These are phyloP conservation scores for Dicorynia guianensis DNA, from an alignment of 306 rosid genomes.

Conservation along the genomic window DNA sequence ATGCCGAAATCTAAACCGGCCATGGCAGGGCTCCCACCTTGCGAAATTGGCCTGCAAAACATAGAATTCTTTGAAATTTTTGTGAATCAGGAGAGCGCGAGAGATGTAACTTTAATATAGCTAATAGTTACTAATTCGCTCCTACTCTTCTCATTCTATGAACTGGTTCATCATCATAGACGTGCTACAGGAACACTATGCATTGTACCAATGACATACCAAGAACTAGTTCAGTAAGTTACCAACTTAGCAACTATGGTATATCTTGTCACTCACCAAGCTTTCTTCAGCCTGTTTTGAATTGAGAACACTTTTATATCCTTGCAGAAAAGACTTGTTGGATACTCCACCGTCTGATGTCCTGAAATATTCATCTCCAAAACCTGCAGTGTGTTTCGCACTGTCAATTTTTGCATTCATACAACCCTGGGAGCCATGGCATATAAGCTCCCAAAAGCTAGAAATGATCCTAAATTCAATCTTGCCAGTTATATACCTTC, in stretches of 20 bases:
- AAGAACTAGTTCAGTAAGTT: no score
- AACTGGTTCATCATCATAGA: no score
- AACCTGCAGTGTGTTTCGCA: constrained; percentile 39
- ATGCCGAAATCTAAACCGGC: constrained; percentile 50
- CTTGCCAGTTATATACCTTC: constrained; percentile 42
- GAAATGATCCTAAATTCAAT: not conserved
- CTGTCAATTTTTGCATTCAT: constrained; percentile 5
- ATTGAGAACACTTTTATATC: constrained; percentile 53
- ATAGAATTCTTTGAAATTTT: not conserved
- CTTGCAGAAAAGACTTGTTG: constrained; percentile 45
- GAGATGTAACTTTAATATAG: not conserved
- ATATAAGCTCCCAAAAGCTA: not conserved
- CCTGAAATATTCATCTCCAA: constrained; percentile 48
- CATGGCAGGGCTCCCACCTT: constrained; percentile 67
- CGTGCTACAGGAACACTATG: no score
- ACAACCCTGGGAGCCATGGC: not conserved
- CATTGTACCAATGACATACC: no score
- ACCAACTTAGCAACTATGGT: no score
- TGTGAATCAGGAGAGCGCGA: not conserved
- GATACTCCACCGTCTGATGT: constrained; percentile 11
- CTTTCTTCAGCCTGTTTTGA: constrained; percentile 57
- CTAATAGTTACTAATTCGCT: no score
- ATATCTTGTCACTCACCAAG: constrained; percentile 41
- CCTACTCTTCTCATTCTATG: no score
- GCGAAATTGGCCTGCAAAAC: constrained; percentile 58